phyloP scores from a whole-genome alignment of 2,329 filamentous ascomycete species.

The Colletotrichum simmondsii region DNA sequence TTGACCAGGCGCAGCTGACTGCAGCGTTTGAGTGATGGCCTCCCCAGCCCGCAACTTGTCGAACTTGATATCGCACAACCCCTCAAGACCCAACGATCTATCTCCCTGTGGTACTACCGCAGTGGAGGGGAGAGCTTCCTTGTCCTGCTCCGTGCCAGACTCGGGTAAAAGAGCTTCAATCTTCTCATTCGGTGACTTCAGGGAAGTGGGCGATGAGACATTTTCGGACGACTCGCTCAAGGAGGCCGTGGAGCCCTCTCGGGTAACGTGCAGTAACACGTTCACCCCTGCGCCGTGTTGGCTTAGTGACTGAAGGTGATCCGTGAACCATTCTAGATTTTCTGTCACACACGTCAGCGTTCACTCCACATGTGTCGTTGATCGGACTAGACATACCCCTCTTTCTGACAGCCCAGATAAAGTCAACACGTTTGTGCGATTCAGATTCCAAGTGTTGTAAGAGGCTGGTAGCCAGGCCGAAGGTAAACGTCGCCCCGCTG shows the following conservation, averaged over 20 bases:
- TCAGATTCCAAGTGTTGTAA: background rate
- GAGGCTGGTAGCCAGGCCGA: background rate
- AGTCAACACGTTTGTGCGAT: background rate
- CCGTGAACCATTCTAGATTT: constrained; percentile 10
- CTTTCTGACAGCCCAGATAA: background rate
- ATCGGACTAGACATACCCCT: background rate
- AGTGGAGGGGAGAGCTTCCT: background rate
- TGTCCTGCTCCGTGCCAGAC: background rate
- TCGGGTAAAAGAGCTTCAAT: background rate
- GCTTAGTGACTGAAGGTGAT: constrained; percentile 3
- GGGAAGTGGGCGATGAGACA: background rate
- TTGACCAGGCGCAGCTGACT: background rate
- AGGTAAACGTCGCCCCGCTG: background rate
- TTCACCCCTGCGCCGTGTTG: constrained; percentile 2
- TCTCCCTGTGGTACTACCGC: background rate
- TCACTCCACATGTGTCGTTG: background rate
- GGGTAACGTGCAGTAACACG: constrained; percentile 11
- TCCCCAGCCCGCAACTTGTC: background rate
- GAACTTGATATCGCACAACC: background rate
- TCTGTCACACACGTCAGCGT: background rate
- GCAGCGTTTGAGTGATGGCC: background rate
- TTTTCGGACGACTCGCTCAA: background rate
- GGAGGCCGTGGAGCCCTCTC: background rate
- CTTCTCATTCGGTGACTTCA: background rate
- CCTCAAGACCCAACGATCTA: background rate